These are phyloP conservation scores for Nakataea oryzae DNA, from an alignment of 2,329 filamentous ascomycete species.

Conservation along the genomic window DNA sequence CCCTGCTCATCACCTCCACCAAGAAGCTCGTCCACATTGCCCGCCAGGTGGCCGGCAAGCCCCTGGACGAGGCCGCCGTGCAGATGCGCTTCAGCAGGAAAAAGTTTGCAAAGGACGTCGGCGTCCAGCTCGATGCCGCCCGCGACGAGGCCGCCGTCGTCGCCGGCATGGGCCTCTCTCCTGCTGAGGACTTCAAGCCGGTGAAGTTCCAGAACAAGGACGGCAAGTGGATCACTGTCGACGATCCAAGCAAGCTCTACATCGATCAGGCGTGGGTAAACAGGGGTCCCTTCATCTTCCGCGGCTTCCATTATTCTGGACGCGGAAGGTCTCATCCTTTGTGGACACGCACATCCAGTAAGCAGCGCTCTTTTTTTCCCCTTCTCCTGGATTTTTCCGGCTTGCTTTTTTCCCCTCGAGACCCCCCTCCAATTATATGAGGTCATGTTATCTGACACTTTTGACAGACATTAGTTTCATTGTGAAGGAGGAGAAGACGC, in stretches of 20 bases:
- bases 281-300: conserved; percentile 51
- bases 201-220: conserved; percentile 62
- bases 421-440: too few relatives aligned
- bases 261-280: conserved; percentile 83
- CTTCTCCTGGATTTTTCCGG: conserved; percentile 9
- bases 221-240: conserved; percentile 60
- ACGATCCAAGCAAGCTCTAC: conserved; percentile 74
- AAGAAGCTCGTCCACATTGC: conserved; percentile 89
- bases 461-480: conserved; percentile 60
- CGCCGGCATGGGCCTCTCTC: conserved; percentile 72
- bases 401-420: not conserved
- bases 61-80: conserved; percentile 82
- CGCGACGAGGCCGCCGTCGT: conserved; percentile 70
- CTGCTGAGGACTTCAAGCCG: conserved; percentile 24
- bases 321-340: not conserved
- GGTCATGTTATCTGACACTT: not conserved
- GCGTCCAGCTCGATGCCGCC: conserved; percentile 69
- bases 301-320: not conserved
- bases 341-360: not conserved
- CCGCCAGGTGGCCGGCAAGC: conserved; percentile 84
- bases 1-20: conserved; percentile 68
- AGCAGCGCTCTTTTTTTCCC: not conserved
- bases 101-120: conserved; percentile 74
- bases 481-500: conserved; percentile 88
- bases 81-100: conserved; percentile 97